Evolutionary conservation across 108 stramenopile genomes (phyloP).

Genomic region (Skeletonema marinoi): DNA sequence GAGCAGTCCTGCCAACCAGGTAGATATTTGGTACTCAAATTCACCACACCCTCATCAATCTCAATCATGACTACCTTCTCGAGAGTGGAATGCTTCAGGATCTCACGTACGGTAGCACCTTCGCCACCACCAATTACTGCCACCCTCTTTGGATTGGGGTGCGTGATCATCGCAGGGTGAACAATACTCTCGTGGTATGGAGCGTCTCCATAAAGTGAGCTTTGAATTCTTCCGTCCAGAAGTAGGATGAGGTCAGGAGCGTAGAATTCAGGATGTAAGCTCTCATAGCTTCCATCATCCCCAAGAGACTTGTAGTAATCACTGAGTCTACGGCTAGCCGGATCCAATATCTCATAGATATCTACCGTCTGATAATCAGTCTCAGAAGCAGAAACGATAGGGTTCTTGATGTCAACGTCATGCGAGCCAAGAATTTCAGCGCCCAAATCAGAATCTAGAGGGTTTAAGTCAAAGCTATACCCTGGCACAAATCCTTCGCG

Average conservation of each 20-base stretch:
- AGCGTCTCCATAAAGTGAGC: conserved; percentile 37
- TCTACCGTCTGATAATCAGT: conserved; percentile 32
- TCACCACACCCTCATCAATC: conserved; percentile 46
- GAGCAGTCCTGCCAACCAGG: conserved; percentile 20
- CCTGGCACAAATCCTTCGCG: conserved; percentile 5
- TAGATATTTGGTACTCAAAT: conserved; percentile 42
- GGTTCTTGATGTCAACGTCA: conserved; percentile 16
- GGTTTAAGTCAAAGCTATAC: not conserved
- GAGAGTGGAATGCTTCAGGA: conserved; percentile 87
- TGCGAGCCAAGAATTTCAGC: conserved; percentile 1
- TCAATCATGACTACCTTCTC: conserved; percentile 62
- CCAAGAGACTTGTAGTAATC: conserved; percentile 3
- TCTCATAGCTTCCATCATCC: conserved; percentile 29
- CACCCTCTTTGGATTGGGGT: conserved; percentile 70
- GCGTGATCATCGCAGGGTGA: conserved; percentile 93
- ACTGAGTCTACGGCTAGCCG: not conserved
- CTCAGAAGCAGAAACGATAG: conserved; percentile 37
- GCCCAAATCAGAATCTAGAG: conserved; percentile 30
- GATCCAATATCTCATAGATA: conserved; percentile 24
- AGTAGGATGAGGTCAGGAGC: conserved; percentile 56
- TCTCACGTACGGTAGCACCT: conserved; percentile 79
- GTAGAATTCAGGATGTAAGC: conserved; percentile 30
- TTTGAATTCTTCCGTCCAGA: conserved; percentile 68
- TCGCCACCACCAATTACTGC: conserved; percentile 84
- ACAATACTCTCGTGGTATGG: conserved; percentile 90